Conservation (phyloP, 2,329 filamentous ascomycete species). For the Ambrosiella beaveri region DNA sequence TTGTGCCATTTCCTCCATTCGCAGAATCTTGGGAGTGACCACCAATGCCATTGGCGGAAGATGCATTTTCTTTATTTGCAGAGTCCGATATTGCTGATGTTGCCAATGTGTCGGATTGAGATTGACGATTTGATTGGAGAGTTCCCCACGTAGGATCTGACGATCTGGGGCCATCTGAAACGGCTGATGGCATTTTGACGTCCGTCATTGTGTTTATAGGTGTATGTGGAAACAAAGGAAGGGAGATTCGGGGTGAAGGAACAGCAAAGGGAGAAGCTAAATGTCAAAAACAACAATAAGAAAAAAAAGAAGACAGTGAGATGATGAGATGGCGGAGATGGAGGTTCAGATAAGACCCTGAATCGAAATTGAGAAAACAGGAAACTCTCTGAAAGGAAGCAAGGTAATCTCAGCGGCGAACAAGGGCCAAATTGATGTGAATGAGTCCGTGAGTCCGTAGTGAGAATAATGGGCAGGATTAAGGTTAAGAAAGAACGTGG, state of each 20-base stretch:
- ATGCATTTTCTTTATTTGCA: background rate
- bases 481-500: background rate
- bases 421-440: too few species aligned
- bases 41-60: background rate
- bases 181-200: background rate
- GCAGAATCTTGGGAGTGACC: background rate
- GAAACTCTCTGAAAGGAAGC: too few species aligned
- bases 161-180: background rate
- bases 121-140: too few species aligned
- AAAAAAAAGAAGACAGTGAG: too few species aligned
- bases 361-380: too few species aligned
- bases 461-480: background rate
- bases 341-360: too few species aligned
- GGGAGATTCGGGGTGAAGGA: background rate
- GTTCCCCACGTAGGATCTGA: background rate
- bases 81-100: too few species aligned
- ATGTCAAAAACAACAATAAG: background rate
- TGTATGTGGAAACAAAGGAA: background rate
- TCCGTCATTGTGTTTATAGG: background rate
- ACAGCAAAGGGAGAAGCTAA: background rate
- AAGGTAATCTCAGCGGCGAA: too few species aligned
- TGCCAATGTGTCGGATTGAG: too few species aligned
- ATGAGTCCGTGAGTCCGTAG: background rate
- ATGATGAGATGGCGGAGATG: too few species aligned
- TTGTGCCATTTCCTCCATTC: slow-evolving; percentile 13